Base-by-base conservation (phyloP, 257 asterid genomes). In the Euphrasia confusa region DNA sequence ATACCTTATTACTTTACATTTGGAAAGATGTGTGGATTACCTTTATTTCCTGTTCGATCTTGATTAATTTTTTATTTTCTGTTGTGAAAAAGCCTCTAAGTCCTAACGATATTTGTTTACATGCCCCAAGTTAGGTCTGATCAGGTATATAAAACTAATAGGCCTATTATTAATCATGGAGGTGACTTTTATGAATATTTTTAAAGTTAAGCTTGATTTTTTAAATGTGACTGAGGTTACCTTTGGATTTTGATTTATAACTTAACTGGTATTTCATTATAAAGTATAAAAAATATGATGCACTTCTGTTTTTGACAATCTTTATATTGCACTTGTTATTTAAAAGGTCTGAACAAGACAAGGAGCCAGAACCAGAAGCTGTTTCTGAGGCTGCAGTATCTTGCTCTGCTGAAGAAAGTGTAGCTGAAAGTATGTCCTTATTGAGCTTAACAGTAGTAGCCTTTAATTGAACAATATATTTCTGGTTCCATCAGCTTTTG, bases 281-380 rank as follows among this genome's bases (percentile, higher is more conserved):
- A 21, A 21, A 21, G 24, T 21, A 21, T 21, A 21, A n/a, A n/a
- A n/a, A n/a, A 21, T 45, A 24, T 47, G 47, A 39, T 40, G 44
- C 26, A 37, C 12, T 54, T 4, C 37, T 21, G 24, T 54, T 12
- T 56, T 45, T 45, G 53, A n/a, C 60, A 45, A 26, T 14, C 17
- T 48, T 48, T 50, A 28, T 6, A 37, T 60, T 59, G 32, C 68
- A 17, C 66, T 65, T 65, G 47, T 14, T 52, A 26, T 63, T 57
- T 64, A 30, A 71, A 73, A 93, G 99, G 79, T 87, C 99, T 64
- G 97, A 93, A 85, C 99, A 93, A 79, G 99, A 93, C 90, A 93
- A 87, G 72, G 97, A 89, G 77, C 97, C 87, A 2, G 99, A 89
- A 72, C 87, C 75, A 50, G 97, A 83, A 76, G 82, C 80, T 70